Evolutionary conservation across 1,284 basidiomycete genomes (phyloP), one percentile per base, ranked within the genome.

Genomic region (Filobasidium uniguttulatum): DNA sequence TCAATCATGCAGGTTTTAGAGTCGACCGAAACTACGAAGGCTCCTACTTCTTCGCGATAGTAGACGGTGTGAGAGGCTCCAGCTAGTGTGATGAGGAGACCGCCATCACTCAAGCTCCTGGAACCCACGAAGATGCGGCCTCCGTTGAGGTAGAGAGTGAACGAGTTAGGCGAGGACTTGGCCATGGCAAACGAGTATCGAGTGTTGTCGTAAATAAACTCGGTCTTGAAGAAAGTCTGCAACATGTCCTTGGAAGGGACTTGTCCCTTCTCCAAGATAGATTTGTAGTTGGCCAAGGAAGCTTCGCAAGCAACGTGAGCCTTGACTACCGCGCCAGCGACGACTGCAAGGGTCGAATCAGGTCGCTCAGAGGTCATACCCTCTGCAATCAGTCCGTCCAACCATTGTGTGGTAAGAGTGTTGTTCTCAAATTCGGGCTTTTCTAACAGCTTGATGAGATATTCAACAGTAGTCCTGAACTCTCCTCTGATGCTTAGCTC

Each of bases 401-500:
- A 78, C 94, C 94, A 99, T 55, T 89, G 93, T 15, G 94, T 99
- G 15, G 94, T 98, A 67, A 99, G 86, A 10, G 85, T 89, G 72
- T 98, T 98, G 64, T 90, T 82, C 71, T 88, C 83, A 75, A 99
- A 99, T 23, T 90, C 87, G 59, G 93, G 86, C 53, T 94, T 81
- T 71, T 98, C 91, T 57, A 99, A 78, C 35, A 98, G 78, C 71
- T 91, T 94, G 79, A 94, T 94, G 58, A 94, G 81, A 69, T 97
- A 97, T 71, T 99, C 94, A 62, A 98, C 93, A 0, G 94, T 99
- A 20, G 90, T 97, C 55, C 94, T 76, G 77, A 99, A 99, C 69
- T 99, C 94, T 55, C 94, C 94, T 61, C 94, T 89, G 65, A 99
- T 98, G 66, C 86, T 91, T 55, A 98, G 74, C 70, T 98, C 94